Percentiles rank a stretch among this genome's conserved stretches.
Conservation (phyloP, 2,329 filamentous ascomycete genomes). For the Colletotrichum lindemuthianum region DNA sequence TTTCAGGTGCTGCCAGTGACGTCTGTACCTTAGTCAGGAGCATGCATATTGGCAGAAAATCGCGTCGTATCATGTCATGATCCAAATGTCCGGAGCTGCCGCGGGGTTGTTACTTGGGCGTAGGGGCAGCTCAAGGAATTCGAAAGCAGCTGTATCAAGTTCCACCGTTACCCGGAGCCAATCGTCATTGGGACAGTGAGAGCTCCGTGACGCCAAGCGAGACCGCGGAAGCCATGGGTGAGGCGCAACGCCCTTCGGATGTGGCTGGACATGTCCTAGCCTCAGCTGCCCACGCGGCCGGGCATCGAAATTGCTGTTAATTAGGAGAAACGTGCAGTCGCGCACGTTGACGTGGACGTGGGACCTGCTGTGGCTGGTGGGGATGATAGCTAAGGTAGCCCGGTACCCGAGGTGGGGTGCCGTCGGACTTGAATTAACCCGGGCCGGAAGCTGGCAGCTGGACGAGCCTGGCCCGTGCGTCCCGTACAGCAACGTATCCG, state of each 20-base stretch:
- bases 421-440: constrained; percentile 25
- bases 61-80: too few species aligned
- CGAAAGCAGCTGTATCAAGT: constrained; percentile 5
- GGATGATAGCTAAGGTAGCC: too few species aligned
- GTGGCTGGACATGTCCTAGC: constrained; percentile 1
- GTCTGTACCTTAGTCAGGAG: too few species aligned
- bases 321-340: too few species aligned
- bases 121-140: constrained; percentile 1
- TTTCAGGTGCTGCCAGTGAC: too few species aligned
- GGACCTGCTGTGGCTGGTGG: too few species aligned
- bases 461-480: constrained; percentile 31
- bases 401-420: too few species aligned
- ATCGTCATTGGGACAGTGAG: constrained; percentile 2
- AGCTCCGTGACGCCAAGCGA: constrained; percentile 2
- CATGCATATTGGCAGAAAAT: too few species aligned
- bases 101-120: constrained; percentile 12
- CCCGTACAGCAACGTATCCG: constrained; percentile 46
- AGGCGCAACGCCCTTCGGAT: neutral
- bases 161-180: constrained; percentile 24
- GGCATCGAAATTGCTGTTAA: too few species aligned
- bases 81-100: constrained; percentile 6
- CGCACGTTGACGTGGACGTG: too few species aligned
- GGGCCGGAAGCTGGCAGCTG: constrained; percentile 15
- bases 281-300: constrained; percentile 2
- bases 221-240: neutral